phyloP scores from a whole-genome alignment of 177 flowering plant species.

The Vitis hybrid region DNA sequence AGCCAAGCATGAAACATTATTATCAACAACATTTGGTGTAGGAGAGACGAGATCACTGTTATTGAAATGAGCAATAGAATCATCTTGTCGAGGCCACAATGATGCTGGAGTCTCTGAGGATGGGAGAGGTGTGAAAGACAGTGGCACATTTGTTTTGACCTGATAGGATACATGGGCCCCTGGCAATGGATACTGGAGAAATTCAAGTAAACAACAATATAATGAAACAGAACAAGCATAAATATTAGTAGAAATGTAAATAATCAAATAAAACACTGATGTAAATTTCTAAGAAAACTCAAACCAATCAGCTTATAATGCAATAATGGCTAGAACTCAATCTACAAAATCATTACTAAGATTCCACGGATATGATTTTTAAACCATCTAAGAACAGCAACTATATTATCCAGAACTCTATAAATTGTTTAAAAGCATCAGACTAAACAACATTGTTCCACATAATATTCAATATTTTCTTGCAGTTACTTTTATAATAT shows the following conservation, averaged over 20 bases:
- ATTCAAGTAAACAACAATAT: slow-evolving; percentile 1
- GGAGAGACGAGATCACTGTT: slow-evolving; percentile 21
- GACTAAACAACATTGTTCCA: too few species aligned
- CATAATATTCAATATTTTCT: too few species aligned
- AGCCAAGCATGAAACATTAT: slow-evolving; percentile 17
- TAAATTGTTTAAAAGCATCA: too few species aligned
- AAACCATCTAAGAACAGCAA: too few species aligned
- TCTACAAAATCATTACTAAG: neutral
- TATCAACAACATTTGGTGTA: slow-evolving; percentile 18
- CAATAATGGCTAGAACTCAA: neutral
- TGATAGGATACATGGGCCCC: slow-evolving; percentile 32
- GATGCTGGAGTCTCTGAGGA: slow-evolving; percentile 27
- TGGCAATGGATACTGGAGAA: slow-evolving; percentile 26
- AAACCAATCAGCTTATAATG: neutral
- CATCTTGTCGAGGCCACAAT: slow-evolving; percentile 41
- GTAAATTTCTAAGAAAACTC: neutral
- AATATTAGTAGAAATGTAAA: neutral
- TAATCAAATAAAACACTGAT: neutral
- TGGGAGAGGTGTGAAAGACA: slow-evolving; percentile 24
- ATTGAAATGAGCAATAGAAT: slow-evolving; percentile 14
- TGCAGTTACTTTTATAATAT: too few species aligned
- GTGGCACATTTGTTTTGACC: slow-evolving; percentile 24
- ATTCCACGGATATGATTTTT: too few species aligned
- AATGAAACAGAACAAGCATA: slow-evolving; percentile 2
- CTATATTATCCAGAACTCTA: too few species aligned